Conservation (phyloP, 352 stramenopile species). For the Aphanomyces astaci region DNA sequence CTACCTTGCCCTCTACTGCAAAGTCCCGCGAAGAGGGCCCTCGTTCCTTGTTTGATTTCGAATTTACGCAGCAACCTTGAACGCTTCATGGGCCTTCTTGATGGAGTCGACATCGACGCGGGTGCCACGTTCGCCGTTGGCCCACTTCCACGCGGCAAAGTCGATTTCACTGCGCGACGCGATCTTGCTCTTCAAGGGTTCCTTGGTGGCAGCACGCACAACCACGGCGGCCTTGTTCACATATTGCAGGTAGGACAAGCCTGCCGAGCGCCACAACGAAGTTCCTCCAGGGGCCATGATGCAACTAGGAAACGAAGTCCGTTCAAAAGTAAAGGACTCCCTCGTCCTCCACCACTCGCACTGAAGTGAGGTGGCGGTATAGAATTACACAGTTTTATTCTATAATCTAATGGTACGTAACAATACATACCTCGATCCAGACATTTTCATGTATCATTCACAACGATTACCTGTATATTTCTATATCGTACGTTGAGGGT, state of each 20-base stretch:
- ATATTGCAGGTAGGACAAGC: slow-evolving; percentile 85
- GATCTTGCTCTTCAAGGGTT: slow-evolving; percentile 82
- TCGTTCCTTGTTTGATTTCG: background rate
- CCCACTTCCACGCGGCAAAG: slow-evolving; percentile 82
- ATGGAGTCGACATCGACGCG: slow-evolving; percentile 72
- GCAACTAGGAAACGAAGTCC: slow-evolving; percentile 5
- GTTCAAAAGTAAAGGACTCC: slow-evolving; percentile 9
- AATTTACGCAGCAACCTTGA: slow-evolving; percentile 32
- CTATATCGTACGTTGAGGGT: background rate
- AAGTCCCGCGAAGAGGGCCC: background rate
- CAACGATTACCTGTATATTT: background rate
- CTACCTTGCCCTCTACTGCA: slow-evolving; percentile 8
- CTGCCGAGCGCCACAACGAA: slow-evolving; percentile 79
- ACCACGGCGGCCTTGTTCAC: slow-evolving; percentile 75
- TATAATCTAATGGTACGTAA: background rate
- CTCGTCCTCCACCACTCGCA: slow-evolving; percentile 20
- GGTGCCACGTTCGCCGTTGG: slow-evolving; percentile 66
- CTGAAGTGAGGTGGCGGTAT: background rate
- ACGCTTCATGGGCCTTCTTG: slow-evolving; percentile 71
- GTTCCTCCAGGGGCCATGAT: slow-evolving; percentile 45
- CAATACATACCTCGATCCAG: background rate
- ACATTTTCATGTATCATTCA: background rate
- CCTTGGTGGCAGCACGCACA: slow-evolving; percentile 69
- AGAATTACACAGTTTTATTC: background rate
- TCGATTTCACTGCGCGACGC: slow-evolving; percentile 60